Base-by-base conservation (phyloP, 148 eudicot species). In the Tetragonia tetragonoides region DNA sequence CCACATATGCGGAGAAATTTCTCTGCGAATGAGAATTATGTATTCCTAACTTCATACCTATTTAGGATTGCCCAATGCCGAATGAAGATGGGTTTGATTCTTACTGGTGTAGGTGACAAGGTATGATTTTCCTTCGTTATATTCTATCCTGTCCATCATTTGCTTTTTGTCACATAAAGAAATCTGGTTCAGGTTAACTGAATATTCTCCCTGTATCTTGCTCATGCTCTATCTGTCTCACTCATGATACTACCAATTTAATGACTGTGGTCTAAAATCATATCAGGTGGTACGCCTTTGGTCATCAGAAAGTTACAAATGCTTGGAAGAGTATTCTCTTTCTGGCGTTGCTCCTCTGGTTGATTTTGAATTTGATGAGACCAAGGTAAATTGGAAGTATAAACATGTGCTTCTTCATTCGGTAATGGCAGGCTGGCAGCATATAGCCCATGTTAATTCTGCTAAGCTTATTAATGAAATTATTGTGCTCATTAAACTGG, bases 281-380 rank as follows among this genome's bases (percentile, higher is more conserved):
- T 87, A 76, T 78, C 81, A 94, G 98, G 89, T 85, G 75, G 89
- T 94, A 90, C 97, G 98, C 73, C 89, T 94, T 39, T 94, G 98
- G 98, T 94, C 98, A 21, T 84, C 86, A 24, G 89, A 87, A 66
- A 92, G 78, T 81, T 92, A 84, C 85, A 89, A 81, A 77, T 89
- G 91, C 65, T 79, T 94, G 91, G 89, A 89, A 76, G 93, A 94
- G 82, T 94, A 85, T 84, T 78, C 79, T 72, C 83, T 94, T 60
- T 84, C 90, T 39, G 88, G 80, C 72, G 73, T 66, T 74, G 82
- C 85, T 44, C 89, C 89, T 72, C 74, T 89, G 59, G 82, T 92
- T 81, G 97, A 94, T 85, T 92, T 89, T 86, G 97, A 94, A 83
- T 94, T 94, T 81, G 98, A 94, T 62, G 98, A 94, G 86, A 91